Conservation (phyloP, 2,329 filamentous ascomycete genomes). For the Fusarium keratoplasticum region DNA sequence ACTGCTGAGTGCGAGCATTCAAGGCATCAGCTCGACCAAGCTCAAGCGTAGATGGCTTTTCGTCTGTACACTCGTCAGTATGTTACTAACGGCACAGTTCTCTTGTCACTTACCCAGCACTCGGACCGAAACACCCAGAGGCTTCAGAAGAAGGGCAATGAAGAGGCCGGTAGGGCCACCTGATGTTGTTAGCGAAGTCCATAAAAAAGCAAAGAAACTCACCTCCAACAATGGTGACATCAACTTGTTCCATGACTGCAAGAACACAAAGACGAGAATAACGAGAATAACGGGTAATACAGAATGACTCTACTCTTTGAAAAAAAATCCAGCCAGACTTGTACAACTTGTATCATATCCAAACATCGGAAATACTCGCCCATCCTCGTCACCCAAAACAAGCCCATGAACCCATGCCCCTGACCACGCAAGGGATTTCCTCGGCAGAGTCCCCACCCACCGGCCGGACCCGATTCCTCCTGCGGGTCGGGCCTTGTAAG, state of each 20-base stretch:
- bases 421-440: not conserved
- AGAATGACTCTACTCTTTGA: not conserved
- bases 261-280: not conserved
- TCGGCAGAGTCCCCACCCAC: not conserved
- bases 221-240: slow-evolving; percentile 42
- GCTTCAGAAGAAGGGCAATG: slow-evolving; percentile 56
- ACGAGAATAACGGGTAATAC: not conserved
- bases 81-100: fast-evolving
- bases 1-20: slow-evolving; percentile 62
- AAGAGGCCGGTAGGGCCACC: slow-evolving; percentile 60
- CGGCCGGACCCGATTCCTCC: not conserved
- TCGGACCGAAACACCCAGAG: slow-evolving; percentile 55
- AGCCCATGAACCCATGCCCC: not conserved
- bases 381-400: not conserved
- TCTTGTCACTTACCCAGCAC: slow-evolving; percentile 48
- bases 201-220: not conserved
- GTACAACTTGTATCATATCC: not conserved
- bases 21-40: slow-evolving; percentile 61
- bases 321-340: not conserved
- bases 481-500: not conserved
- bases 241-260: slow-evolving; percentile 8
- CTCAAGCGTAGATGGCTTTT: slow-evolving; percentile 52
- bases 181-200: not conserved
- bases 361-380: not conserved
- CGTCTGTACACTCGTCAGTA: slow-evolving; percentile 45